Evolutionary conservation across 495 filamentous ascomycete genomes (phyloP), one percentile per base, ranked within the genome.

Genomic region (Pseudevernia furfuracea): DNA sequence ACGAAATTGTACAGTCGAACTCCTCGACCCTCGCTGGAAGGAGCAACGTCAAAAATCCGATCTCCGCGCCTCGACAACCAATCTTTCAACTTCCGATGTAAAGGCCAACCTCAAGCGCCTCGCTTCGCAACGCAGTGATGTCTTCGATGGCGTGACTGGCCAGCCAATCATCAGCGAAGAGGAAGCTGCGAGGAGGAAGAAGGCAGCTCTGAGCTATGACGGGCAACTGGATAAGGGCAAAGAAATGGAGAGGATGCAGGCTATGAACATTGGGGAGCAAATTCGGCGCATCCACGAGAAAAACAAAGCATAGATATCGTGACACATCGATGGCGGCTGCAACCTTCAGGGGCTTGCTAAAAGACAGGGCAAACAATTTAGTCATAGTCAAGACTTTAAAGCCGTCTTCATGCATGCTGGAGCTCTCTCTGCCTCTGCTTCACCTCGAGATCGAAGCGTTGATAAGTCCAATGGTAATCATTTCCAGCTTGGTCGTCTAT

Each of bases 61-160:
- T 30, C 85, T 88, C 15, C 84, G 94, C 63, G 90, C 84, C 68
- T 84, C 90, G 11, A 92, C 90, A 0, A 96, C 92, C 36, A 97
- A 96, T 66, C 78, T 98, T 7, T 89, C 86, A 7, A 96, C 90
- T 21, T 81, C 80, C 39, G 92, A 97, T 69, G 92, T 95, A 34
- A 92, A 91, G 64, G 89, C 88, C 72, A 97, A 98, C 70, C 81
- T 98, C 66, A 97, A 97, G 78, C 89, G 94, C n/a, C 82, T 97
- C 37, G 91, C 93, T n/a, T 91, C 87, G 60, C 91, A 96, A 71
- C 84, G 94, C 39, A 87, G 82, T 66, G 94, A 98, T 72, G 81
- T 97, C n/a, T 97, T 96, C 72, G 92, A 98, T 69, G 80, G 81
- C 6, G 80, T 82, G 28, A 86, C 86, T 0, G 88, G 89, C 3